phyloP scores from a whole-genome alignment of 2,329 filamentous ascomycete genomes.

The Penicillium digitatum region DNA sequence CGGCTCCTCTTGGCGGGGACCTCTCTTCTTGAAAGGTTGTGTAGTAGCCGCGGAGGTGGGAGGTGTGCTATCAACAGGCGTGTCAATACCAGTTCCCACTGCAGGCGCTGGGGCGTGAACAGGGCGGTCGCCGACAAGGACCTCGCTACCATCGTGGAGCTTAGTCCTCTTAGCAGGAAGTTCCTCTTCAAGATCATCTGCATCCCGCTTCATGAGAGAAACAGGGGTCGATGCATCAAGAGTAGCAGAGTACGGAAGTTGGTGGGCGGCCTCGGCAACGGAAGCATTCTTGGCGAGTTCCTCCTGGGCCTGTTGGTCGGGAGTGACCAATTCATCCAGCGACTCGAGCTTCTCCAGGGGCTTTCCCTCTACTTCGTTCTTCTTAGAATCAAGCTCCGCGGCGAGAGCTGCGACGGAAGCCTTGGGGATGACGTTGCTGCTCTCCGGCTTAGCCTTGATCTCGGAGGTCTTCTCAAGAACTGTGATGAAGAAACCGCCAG shows the following conservation, averaged over 20 bases:
- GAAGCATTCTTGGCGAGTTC: conserved; percentile 35
- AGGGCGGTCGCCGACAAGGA: conserved; percentile 37
- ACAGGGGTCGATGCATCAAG: conserved; percentile 21
- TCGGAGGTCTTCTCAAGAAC: conserved; percentile 89
- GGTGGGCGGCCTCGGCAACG: conserved; percentile 34
- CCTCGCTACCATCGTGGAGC: conserved; percentile 38
- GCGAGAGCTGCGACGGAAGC: conserved; percentile 38
- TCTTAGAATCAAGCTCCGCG: conserved; percentile 35
- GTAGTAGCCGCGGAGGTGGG: conserved; percentile 16
- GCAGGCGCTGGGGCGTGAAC: conserved; percentile 31
- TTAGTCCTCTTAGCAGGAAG: conserved; percentile 46
- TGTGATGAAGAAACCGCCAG: conserved; percentile 95
- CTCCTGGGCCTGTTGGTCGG: conserved; percentile 25
- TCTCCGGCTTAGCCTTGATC: conserved; percentile 72
- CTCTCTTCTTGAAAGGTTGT: conserved; percentile 34
- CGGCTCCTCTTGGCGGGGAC: conserved; percentile 66
- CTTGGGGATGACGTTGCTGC: conserved; percentile 39
- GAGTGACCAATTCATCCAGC: conserved; percentile 40
- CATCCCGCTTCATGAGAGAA: conserved; percentile 32
- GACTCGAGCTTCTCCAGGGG: conserved; percentile 38
- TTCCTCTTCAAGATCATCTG: conserved; percentile 35
- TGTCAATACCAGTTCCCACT: conserved; percentile 24
- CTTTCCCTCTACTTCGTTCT: conserved; percentile 25
- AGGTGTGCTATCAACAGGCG: conserved; percentile 23
- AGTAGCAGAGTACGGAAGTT: conserved; percentile 33